These are phyloP conservation scores for Hypoxylon sp. DNA, from an alignment of 2,329 filamentous ascomycete genomes.

Conservation along the genomic window DNA sequence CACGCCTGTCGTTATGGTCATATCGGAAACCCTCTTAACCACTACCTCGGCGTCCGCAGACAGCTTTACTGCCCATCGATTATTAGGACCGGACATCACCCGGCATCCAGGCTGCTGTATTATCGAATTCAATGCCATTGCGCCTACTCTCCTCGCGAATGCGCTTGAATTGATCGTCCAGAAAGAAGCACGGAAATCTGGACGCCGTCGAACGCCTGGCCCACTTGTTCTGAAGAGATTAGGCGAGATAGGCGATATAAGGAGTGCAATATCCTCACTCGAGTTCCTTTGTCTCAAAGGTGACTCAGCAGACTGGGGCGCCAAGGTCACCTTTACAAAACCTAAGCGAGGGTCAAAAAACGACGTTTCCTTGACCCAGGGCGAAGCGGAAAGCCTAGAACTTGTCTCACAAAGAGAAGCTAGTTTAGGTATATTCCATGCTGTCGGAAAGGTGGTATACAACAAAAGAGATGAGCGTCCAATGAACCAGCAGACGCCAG, in stretches of 20 bases:
- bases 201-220: constrained; percentile 81
- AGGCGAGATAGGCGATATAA: constrained; percentile 90
- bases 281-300: constrained; percentile 93
- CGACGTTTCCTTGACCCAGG: constrained; percentile 74
- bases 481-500: constrained; percentile 54
- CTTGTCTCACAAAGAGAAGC: constrained; percentile 89
- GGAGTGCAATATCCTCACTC: constrained; percentile 91
- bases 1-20: constrained; percentile 86
- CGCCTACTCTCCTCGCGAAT: constrained; percentile 86
- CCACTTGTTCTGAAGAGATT: constrained; percentile 83
- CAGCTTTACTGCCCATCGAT: constrained; percentile 91
- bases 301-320: constrained; percentile 82
- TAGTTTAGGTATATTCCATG: constrained; percentile 94
- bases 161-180: constrained; percentile 85
- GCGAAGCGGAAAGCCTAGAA: constrained; percentile 84
- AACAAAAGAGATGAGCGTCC: constrained; percentile 83
- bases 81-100: constrained; percentile 88
- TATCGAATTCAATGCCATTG: constrained; percentile 95
- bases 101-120: constrained; percentile 83
- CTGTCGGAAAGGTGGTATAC: constrained; percentile 95
- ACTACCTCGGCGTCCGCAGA: constrained; percentile 88
- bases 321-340: constrained; percentile 79
- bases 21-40: constrained; percentile 91
- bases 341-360: constrained; percentile 73
- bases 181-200: constrained; percentile 87